Evolutionary conservation across 352 stramenopile genomes (phyloP).

Genomic region (Phytophthora uliginosa): DNA sequence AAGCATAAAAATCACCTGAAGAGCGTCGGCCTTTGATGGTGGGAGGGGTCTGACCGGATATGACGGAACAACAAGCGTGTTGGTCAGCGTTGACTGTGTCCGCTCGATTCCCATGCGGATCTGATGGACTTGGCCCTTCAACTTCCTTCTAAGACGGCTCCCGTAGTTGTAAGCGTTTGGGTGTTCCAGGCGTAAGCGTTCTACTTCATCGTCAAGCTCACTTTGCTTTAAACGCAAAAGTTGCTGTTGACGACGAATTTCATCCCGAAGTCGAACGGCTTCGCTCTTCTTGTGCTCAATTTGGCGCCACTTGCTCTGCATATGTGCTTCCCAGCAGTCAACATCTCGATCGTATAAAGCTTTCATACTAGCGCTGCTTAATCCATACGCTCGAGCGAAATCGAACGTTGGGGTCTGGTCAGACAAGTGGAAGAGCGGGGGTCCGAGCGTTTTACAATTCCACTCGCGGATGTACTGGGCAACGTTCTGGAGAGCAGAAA

Average conservation of each 20-base stretch:
- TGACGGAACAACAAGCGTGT: conserved; percentile 30
- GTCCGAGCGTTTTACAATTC: conserved; percentile 20
- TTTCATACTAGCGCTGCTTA: conserved; percentile 17
- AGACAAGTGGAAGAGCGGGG: conserved; percentile 53
- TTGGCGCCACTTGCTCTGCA: conserved; percentile 18
- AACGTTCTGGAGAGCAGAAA: conserved; percentile 44
- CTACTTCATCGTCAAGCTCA: not conserved
- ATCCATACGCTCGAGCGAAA: conserved; percentile 41
- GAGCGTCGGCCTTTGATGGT: conserved; percentile 17
- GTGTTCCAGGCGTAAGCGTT: not conserved
- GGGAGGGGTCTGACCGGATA: conserved; percentile 51
- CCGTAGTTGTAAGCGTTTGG: not conserved
- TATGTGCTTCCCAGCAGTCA: conserved; percentile 24
- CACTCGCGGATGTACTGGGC: conserved; percentile 50
- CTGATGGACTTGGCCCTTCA: not conserved
- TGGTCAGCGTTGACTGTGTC: conserved; percentile 11
- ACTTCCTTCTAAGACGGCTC: conserved; percentile 2
- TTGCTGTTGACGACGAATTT: conserved; percentile 9
- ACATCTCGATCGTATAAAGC: conserved; percentile 15
- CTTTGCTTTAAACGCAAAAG: not conserved
- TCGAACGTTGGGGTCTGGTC: conserved; percentile 47
- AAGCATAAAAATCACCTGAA: conserved; percentile 58
- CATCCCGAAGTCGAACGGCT: conserved; percentile 4
- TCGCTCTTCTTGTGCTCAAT: conserved; percentile 28
- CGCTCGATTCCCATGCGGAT: not conserved